Base-by-base conservation (phyloP, 169 alveolate genomes). In the Plasmodium berghei region DNA sequence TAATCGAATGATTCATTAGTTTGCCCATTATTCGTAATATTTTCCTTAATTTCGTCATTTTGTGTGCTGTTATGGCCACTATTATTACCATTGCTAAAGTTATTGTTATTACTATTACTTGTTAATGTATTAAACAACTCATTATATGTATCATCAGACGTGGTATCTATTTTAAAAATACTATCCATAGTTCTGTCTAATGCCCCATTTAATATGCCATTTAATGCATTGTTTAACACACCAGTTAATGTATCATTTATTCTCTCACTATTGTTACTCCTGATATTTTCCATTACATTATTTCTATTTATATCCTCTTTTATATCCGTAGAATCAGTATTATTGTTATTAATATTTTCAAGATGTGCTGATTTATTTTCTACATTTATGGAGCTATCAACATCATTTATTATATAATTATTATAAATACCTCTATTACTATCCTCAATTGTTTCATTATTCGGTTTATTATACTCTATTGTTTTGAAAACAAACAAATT, bases 1-100 rank as follows among this genome's bases (percentile, higher is more conserved):
- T 77, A 77, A 63, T 77, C 89, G 48, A 10, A 58, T 40, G 89
- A 34, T 18, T 77, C 89, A 24, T 74, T 74, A 4, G 42, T 34
- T 34, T 34, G 42, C 6, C 59, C 59, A 52, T 52, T 52, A 16
- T 52, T 52, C 42, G 42, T 3, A 34, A 5, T 4, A 34, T 3
- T 34, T 34, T 34, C 42, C 42, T 34, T 1, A 20, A 14, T 20
- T 18, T 66, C 89, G 12, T 64, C 66, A 28, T 77, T 75, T 63
- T 52, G 16, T 49, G 55, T 0, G 26, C 49, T 77, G 9, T 48
- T 52, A 9, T 64, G 77, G 2, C 22, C 18, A 26, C 71, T 48
- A 14, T 75, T 75, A 26, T 24, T 63, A 10, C 5, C 5, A 20
- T 26, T 45, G 24, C 46, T 20, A 45, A n/a, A 56, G 5, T 40